These are phyloP conservation scores for Zizania latifolia DNA, from an alignment of 176 grass and related monocot species.

Conservation along the genomic window DNA sequence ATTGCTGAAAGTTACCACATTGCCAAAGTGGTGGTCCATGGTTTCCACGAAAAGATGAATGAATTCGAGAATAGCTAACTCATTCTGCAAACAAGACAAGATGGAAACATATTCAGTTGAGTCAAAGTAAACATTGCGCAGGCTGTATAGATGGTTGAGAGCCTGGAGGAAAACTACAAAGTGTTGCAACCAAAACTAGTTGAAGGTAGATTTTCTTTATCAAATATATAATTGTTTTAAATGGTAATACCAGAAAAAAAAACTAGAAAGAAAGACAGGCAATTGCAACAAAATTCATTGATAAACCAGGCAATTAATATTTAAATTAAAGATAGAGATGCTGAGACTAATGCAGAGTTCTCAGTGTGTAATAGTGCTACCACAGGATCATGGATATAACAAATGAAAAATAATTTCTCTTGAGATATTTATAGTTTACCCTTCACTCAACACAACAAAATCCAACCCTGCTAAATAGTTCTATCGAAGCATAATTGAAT, in stretches of 20 bases:
- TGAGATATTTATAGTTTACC: neutral
- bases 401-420: neutral
- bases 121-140: neutral
- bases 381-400: neutral
- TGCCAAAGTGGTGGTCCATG: conserved; percentile 93
- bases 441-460: neutral
- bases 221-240: neutral
- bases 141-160: neutral
- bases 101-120: neutral
- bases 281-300: neutral
- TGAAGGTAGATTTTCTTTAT: neutral
- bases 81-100: conserved; percentile 52
- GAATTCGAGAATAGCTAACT: conserved; percentile 85
- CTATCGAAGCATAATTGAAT: neutral
- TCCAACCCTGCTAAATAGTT: neutral
- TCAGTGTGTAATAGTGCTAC: neutral
- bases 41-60: conserved; percentile 94
- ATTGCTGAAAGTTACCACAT: conserved; percentile 53
- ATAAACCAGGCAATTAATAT: neutral
- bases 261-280: neutral
- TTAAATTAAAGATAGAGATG: neutral
- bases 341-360: neutral
- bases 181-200: neutral
- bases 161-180: neutral
- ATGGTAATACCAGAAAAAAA: neutral